A percentile compares a stretch with the other conserved stretches of the same genome.
These are phyloP conservation scores for Pleurotus eryngii DNA, from an alignment of 768 basidiomycete genomes.

Conservation along the genomic window DNA sequence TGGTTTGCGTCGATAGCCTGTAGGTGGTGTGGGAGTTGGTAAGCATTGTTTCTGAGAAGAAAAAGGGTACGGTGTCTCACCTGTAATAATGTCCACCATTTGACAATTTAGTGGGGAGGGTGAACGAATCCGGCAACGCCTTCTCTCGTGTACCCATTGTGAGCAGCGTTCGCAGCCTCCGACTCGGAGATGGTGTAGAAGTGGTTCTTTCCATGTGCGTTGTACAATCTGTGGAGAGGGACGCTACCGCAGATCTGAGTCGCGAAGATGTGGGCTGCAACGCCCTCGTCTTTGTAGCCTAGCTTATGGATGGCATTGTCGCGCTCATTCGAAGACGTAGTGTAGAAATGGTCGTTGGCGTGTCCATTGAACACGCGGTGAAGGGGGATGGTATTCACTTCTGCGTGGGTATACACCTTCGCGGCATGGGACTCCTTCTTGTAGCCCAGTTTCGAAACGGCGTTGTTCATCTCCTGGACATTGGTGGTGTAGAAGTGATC, in stretches of 20 bases:
- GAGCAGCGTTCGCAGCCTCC: neutral
- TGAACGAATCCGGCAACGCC: constrained; percentile 10
- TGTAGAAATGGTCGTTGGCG: constrained; percentile 17
- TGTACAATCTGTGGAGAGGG: constrained; percentile 8
- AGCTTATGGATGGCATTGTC: constrained; percentile 10
- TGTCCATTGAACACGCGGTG: constrained; percentile 13
- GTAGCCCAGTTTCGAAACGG: neutral
- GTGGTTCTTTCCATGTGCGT: constrained; percentile 4
- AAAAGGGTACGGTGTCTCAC: neutral
- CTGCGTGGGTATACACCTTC: neutral
- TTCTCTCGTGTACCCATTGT: constrained; percentile 6
- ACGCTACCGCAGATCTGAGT: constrained; percentile 11
- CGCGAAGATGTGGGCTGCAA: constrained; percentile 13
- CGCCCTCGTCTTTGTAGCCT: constrained; percentile 10
- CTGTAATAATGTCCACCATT: neutral
- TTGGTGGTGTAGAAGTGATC: constrained; percentile 7
- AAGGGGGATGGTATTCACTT: constrained; percentile 15
- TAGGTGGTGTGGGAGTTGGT: neutral
- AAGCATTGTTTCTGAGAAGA: neutral
- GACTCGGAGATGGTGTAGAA: constrained; percentile 12
- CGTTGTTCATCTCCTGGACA: neutral
- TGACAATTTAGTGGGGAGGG: constrained; percentile 1
- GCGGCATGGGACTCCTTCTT: constrained; percentile 3
- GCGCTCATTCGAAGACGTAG: constrained; percentile 11
- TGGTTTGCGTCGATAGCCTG: neutral